Evolutionary conservation across 345 rosid species (phyloP).

Genomic region (Pseudoturritis turrita): DNA sequence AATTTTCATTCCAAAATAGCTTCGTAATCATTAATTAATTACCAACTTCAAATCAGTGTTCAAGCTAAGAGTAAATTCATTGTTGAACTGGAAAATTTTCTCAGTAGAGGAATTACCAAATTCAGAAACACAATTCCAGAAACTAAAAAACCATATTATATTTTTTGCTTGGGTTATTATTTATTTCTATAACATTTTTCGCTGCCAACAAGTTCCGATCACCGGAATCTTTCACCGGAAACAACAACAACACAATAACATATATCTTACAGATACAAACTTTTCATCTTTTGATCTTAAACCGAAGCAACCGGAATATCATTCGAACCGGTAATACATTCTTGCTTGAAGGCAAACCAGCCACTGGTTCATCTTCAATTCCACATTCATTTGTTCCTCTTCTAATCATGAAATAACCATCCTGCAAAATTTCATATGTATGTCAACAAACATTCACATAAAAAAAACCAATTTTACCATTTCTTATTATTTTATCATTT

Average conservation of each 20-base stretch:
- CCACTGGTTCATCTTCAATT: conserved; percentile 72
- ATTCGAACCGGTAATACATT: conserved; percentile 46
- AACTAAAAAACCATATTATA: neutral
- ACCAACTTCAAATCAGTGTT: too few relatives aligned
- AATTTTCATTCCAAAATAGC: too few relatives aligned
- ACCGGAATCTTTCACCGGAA: conserved; percentile 14
- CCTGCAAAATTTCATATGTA: conserved; percentile 48
- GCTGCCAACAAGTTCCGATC: conserved; percentile 2
- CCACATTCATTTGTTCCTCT: conserved; percentile 94
- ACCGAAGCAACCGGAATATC: conserved; percentile 37
- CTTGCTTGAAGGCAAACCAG: conserved; percentile 74
- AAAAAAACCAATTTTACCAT: too few relatives aligned
- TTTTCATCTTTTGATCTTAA: conserved; percentile 17
- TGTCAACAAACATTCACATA: neutral
- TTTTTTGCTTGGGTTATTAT: neutral
- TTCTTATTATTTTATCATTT: too few relatives aligned
- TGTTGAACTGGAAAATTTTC: too few relatives aligned
- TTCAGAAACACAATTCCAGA: too few relatives aligned
- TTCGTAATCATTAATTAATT: too few relatives aligned
- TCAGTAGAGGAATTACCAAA: too few relatives aligned
- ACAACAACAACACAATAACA: neutral
- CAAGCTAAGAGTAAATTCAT: too few relatives aligned
- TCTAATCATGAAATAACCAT: conserved; percentile 83
- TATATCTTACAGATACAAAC: conserved; percentile 14
- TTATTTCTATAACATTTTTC: conserved; percentile 14